These are phyloP conservation scores for Escallonia herrerae DNA, from an alignment of 129 eudicot genomes.

Conservation along the genomic window DNA sequence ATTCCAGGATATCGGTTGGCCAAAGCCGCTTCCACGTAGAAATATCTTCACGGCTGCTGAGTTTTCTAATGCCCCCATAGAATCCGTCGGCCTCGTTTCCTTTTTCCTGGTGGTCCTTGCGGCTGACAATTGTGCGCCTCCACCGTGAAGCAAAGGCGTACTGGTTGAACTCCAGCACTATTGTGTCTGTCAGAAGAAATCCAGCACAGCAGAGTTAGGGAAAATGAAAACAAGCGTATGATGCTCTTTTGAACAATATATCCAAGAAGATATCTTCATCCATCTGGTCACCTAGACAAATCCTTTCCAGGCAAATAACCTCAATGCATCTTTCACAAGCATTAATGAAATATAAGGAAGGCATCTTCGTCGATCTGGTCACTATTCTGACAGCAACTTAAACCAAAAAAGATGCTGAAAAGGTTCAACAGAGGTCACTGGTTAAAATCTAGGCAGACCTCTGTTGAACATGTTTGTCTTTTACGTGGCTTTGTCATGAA, in stretches of 20 bases:
- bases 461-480: no score
- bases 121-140: slow-evolving; percentile 46
- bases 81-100: slow-evolving; percentile 80
- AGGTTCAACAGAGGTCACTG: no score
- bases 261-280: no score
- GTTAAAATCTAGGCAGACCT: no score
- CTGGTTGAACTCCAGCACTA: slow-evolving; percentile 71
- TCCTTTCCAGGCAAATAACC: not conserved
- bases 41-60: slow-evolving; percentile 32
- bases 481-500: no score
- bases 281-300: no score
- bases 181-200: slow-evolving; percentile 36
- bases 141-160: slow-evolving; percentile 72
- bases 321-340: no score
- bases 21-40: slow-evolving; percentile 55
- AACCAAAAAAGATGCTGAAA: no score
- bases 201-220: not conserved
- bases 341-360: no score
- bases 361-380: no score
- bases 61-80: slow-evolving; percentile 67
- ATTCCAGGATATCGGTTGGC: slow-evolving; percentile 61
- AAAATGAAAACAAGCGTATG: not conserved
- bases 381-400: no score
- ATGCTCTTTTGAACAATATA: no score
- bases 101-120: slow-evolving; percentile 65